phyloP scores from a whole-genome alignment of 352 stramenopile species.

The Phytophthora rubi region DNA sequence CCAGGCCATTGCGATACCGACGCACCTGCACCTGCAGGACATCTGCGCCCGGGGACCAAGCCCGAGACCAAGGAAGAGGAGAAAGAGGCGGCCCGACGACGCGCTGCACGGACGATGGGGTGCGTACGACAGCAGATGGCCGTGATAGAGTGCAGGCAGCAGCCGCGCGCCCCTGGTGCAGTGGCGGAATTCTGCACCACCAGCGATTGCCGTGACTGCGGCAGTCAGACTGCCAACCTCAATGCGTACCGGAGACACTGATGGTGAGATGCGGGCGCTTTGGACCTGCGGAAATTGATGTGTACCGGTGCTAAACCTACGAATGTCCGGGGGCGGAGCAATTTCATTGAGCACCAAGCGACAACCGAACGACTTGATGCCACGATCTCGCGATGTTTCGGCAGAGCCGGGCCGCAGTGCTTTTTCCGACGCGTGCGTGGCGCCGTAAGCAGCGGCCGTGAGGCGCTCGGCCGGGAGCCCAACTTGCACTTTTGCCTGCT shows the following conservation, averaged over 20 bases:
- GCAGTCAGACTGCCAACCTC: not conserved
- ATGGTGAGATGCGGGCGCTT: not conserved
- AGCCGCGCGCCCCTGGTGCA: constrained; percentile 10
- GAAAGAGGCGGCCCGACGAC: constrained; percentile 25
- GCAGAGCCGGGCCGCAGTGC: constrained; percentile 16
- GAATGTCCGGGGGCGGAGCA: constrained; percentile 11
- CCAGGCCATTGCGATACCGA: not conserved
- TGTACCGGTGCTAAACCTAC: constrained; percentile 11
- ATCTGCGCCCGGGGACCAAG: constrained; percentile 7
- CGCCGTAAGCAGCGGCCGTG: constrained; percentile 14
- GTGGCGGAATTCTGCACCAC: too few relatives aligned
- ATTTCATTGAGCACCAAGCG: constrained; percentile 12
- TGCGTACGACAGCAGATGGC: constrained; percentile 25
- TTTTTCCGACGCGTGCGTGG: constrained; percentile 29
- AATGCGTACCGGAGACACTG: constrained; percentile 12
- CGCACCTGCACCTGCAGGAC: not conserved
- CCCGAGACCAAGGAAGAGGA: not conserved
- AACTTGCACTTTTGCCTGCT: constrained; percentile 31
- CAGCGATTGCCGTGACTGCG: not conserved
- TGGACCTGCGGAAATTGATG: constrained; percentile 12
- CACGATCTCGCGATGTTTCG: constrained; percentile 18
- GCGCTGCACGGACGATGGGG: constrained; percentile 33
- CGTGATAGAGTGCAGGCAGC: constrained; percentile 34
- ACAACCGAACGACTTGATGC: constrained; percentile 30
- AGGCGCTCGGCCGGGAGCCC: constrained; percentile 12